Conservation (phyloP, 768 basidiomycete species). For the Serendipita indica region DNA sequence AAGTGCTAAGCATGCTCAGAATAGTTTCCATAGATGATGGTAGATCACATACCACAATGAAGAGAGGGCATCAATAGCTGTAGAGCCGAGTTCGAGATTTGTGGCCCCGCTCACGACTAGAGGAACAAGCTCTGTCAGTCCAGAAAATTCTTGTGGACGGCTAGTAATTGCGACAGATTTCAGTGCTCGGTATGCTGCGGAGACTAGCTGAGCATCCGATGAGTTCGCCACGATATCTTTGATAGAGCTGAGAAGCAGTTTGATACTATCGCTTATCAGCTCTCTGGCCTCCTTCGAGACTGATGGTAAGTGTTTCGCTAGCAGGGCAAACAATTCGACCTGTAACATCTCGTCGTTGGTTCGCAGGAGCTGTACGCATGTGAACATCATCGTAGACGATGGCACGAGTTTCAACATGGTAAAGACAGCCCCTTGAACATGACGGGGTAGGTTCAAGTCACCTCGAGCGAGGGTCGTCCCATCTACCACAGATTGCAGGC, state of each 20-base stretch:
- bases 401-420: neutral
- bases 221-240: constrained; percentile 32
- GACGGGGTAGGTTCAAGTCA: neutral
- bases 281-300: constrained; percentile 43
- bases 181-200: constrained; percentile 45
- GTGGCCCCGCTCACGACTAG: constrained; percentile 36
- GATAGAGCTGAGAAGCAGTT: constrained; percentile 31
- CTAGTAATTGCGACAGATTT: constrained; percentile 43
- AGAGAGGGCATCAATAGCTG: constrained; percentile 40
- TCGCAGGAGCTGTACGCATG: constrained; percentile 2
- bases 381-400: constrained; percentile 3
- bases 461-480: neutral
- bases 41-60: constrained; percentile 41
- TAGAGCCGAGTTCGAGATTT: constrained; percentile 24
- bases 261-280: constrained; percentile 34
- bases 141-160: constrained; percentile 48
- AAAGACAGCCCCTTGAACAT: neutral
- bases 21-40: constrained; percentile 5
- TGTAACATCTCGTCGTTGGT: neutral
- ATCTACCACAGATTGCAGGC: neutral
- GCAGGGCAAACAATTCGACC: constrained; percentile 33
- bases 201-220: constrained; percentile 27
- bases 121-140: constrained; percentile 46
- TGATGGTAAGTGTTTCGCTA: constrained; percentile 48
- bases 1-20: constrained; percentile 31